phyloP scores from a whole-genome alignment of 108 stramenopile genomes.

The Skeletonema tropicum region DNA sequence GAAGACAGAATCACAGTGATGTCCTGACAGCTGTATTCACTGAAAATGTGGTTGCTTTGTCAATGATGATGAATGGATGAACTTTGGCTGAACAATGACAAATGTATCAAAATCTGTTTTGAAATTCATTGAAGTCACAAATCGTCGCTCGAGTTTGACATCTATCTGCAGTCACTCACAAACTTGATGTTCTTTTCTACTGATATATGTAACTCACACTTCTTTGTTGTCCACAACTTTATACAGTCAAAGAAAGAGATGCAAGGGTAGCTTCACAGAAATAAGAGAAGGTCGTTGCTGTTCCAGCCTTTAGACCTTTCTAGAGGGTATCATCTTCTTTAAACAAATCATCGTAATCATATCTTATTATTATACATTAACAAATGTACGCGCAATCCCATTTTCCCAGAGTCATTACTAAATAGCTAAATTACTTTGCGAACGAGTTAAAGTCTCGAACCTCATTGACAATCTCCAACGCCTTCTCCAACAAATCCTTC shows the following conservation, averaged over 20 bases:
- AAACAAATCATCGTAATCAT: not conserved
- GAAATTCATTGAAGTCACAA: no score
- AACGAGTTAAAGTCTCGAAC: slow-evolving; percentile 91
- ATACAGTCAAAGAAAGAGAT: not conserved
- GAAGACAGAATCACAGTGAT: slow-evolving; percentile 10
- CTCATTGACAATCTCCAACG: slow-evolving; percentile 95
- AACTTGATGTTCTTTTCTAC: no score
- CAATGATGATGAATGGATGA: no score
- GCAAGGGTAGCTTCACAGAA: not conserved
- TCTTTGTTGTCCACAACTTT: not conserved
- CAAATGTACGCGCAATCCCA: not conserved
- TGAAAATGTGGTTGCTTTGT: no score
- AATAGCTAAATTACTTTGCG: slow-evolving; percentile 15
- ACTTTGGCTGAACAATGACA: no score
- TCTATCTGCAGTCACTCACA: no score
- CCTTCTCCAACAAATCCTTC: slow-evolving; percentile 89
- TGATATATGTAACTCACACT: not conserved
- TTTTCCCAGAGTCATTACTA: not conserved
- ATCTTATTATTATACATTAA: not conserved
- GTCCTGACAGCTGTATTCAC: no score
- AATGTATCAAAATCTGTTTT: no score
- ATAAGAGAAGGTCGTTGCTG: not conserved
- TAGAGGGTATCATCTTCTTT: not conserved
- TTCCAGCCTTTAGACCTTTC: not conserved
- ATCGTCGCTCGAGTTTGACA: no score